These are phyloP conservation scores for Candida insectorum DNA, from an alignment of 805 yeast genomes.

Conservation along the genomic window DNA sequence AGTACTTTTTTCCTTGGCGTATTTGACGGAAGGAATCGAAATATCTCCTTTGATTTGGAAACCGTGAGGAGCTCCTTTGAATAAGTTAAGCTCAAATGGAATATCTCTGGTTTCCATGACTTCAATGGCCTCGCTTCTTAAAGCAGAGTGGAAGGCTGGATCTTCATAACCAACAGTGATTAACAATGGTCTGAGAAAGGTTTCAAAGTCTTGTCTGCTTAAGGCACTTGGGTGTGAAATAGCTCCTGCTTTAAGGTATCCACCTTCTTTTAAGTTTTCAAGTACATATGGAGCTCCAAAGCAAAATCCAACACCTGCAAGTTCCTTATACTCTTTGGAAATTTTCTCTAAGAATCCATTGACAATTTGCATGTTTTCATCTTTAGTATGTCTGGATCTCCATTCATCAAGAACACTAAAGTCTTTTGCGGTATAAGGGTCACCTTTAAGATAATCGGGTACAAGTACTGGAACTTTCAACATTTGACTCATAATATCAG, in stretches of 20 bases:
- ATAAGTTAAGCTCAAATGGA: conserved; percentile 55
- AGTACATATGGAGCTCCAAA: conserved; percentile 26
- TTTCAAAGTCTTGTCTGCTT: conserved; percentile 55
- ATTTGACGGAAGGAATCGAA: conserved; percentile 44
- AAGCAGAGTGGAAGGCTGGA: conserved; percentile 51
- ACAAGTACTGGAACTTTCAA: conserved; percentile 20
- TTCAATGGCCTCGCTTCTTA: conserved; percentile 55
- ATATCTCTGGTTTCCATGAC: conserved; percentile 50
- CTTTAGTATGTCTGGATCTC: conserved; percentile 11
- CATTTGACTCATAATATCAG: conserved; percentile 19
- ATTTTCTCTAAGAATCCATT: conserved; percentile 2
- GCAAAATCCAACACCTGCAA: conserved; percentile 21
- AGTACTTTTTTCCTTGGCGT: conserved; percentile 66
- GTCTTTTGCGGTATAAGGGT: conserved; percentile 11
- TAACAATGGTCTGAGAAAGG: conserved; percentile 55
- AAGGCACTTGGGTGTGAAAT: conserved; percentile 78
- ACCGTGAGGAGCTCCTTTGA: conserved; percentile 67
- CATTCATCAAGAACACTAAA: conserved; percentile 6
- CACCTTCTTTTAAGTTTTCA: conserved; percentile 24
- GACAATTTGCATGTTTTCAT: conserved; percentile 8
- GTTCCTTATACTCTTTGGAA: conserved; percentile 1
- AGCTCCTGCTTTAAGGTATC: conserved; percentile 57
- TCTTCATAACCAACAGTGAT: conserved; percentile 74
- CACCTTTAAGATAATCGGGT: conserved; percentile 29
- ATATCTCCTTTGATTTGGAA: conserved; percentile 74